A percentile compares a stretch with the other conserved stretches of the same genome.
These are phyloP conservation scores for Croton setiger DNA, from an alignment of 441 rosid species.

Conservation along the genomic window DNA sequence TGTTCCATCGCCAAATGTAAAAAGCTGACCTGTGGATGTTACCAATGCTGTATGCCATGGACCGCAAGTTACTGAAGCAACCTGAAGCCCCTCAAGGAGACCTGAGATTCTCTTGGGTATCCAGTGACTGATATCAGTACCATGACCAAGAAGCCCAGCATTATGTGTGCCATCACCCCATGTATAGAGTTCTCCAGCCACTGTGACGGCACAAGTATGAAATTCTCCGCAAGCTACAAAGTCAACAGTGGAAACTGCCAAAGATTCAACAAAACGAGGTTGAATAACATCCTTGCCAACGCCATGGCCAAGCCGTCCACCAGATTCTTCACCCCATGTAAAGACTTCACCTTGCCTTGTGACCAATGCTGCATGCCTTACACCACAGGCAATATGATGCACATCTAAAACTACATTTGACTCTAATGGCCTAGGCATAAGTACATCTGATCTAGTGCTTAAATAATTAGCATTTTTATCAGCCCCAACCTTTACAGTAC, in stretches of 20 bases:
- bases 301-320: conserved; percentile 97
- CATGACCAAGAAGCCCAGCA: conserved; percentile 95
- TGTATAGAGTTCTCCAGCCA: conserved; percentile 83
- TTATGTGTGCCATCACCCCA: conserved; percentile 97
- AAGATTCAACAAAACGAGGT: conserved; percentile 76
- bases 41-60: conserved; percentile 96
- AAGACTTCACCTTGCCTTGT: conserved; percentile 93
- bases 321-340: conserved; percentile 98
- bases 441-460: conserved; percentile 64
- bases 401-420: conserved; percentile 90
- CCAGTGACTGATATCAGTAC: conserved; percentile 92
- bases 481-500: conserved; percentile 48
- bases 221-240: conserved; percentile 98
- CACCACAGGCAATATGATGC: conserved; percentile 87
- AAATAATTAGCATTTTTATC: conserved; percentile 50
- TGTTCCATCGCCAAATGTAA: conserved; percentile 97
- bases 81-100: conserved; percentile 88
- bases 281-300: conserved; percentile 71
- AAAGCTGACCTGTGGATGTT: conserved; percentile 84
- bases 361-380: conserved; percentile 83
- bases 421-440: conserved; percentile 79
- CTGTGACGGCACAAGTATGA: conserved; percentile 89
- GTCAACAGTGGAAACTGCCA: conserved; percentile 58
- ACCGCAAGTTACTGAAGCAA: conserved; percentile 86
- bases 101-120: conserved; percentile 92